Evolutionary conservation across 805 yeast species (phyloP).

Genomic region (Candida insectalens): DNA sequence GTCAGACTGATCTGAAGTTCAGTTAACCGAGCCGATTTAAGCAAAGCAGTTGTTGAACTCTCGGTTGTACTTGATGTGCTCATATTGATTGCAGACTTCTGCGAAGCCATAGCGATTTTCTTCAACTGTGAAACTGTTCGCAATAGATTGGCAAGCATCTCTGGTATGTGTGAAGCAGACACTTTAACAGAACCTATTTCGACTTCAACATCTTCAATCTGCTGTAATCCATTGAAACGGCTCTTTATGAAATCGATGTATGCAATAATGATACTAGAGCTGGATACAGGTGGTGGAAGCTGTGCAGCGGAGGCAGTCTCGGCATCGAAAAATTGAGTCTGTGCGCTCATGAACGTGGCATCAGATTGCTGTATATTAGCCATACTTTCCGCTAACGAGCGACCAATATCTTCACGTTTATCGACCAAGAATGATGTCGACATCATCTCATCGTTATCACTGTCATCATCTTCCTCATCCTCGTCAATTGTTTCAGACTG

Average conservation of each 20-base stretch:
- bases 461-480: constrained; percentile 20
- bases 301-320: constrained; percentile 5
- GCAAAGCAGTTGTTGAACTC: constrained; percentile 15
- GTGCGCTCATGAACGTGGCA: constrained; percentile 71
- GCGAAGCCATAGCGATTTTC: constrained; percentile 5
- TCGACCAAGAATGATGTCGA: constrained; percentile 23
- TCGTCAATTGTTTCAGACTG: constrained; percentile 1
- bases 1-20: constrained; percentile 33
- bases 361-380: constrained; percentile 54
- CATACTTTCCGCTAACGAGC: constrained; percentile 40
- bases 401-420: constrained; percentile 21
- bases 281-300: constrained; percentile 1
- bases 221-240: constrained; percentile 38
- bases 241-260: constrained; percentile 29
- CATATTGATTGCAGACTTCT: not conserved
- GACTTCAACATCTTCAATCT: constrained; percentile 26
- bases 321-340: constrained; percentile 36
- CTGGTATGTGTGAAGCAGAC: constrained; percentile 35
- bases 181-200: constrained; percentile 31
- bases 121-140: constrained; percentile 27
- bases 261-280: constrained; percentile 9
- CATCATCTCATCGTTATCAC: constrained; percentile 29
- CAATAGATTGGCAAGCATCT: constrained; percentile 27
- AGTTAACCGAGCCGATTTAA: no score
- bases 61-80: constrained; percentile 10